Evolutionary conservation across 2,329 filamentous ascomycete species (phyloP).

Genomic region (Diaporthe citrichinensis): DNA sequence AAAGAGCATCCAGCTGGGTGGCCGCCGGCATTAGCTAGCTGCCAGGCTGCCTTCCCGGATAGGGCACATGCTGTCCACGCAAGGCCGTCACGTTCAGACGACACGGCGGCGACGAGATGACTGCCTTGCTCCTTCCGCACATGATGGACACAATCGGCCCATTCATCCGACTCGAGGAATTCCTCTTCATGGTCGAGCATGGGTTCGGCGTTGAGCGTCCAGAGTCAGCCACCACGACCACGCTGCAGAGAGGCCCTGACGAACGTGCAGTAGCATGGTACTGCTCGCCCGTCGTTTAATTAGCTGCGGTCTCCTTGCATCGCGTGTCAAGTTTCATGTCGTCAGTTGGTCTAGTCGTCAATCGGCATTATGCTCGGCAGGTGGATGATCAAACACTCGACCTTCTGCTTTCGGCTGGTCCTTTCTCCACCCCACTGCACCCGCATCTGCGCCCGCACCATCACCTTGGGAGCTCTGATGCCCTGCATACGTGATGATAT

Average conservation of each 20-base stretch:
- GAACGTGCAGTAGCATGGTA: conserved; percentile 20
- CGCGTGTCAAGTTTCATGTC: conserved; percentile 42
- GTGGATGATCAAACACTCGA: conserved; percentile 39
- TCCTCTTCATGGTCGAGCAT: conserved; percentile 5
- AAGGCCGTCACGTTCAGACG: conserved; percentile 20
- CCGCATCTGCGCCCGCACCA: background rate
- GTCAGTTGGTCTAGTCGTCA: conserved; percentile 23
- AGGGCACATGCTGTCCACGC: background rate
- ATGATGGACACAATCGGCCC: conserved; percentile 6
- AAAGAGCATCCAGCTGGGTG: background rate
- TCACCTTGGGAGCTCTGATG: conserved; percentile 16
- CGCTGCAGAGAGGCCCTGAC: conserved; percentile 17
- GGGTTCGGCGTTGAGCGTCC: conserved; percentile 12
- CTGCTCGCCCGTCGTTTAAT: conserved; percentile 10
- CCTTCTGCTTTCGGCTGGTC: conserved; percentile 36
- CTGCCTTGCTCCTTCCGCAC: conserved; percentile 3
- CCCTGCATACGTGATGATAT: conserved; percentile 20
- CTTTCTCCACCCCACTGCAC: conserved; percentile 34
- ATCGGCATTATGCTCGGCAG: conserved; percentile 40
- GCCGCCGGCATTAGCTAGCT: background rate
- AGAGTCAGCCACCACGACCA: conserved; percentile 18
- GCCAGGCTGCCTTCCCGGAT: background rate
- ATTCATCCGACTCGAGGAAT: conserved; percentile 27
- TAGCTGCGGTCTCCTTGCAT: conserved; percentile 36
- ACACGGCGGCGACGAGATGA: conserved; percentile 18